Evolutionary conservation across 2,329 filamentous ascomycete genomes (phyloP).

Genomic region (Phialocephala subalpina): DNA sequence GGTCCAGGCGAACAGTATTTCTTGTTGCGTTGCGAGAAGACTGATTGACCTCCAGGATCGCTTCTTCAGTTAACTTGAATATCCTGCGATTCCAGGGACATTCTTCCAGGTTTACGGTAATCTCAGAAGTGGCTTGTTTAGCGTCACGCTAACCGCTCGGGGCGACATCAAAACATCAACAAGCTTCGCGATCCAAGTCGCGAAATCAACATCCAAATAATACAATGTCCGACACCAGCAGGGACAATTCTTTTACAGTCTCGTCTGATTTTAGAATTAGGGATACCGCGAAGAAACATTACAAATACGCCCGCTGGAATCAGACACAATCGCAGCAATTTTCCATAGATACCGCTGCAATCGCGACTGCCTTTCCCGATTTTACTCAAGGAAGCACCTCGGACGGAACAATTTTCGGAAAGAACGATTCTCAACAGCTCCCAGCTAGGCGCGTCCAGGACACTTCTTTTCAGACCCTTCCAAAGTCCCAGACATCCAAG

Average conservation of each 20-base stretch:
- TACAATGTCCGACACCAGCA: neutral
- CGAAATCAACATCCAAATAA: neutral
- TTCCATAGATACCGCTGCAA: conserved; percentile 51
- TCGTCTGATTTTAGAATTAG: conserved; percentile 5
- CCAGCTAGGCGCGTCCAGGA: neutral
- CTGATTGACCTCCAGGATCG: too few relatives aligned
- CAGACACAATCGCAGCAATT: conserved; percentile 44
- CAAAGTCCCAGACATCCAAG: neutral
- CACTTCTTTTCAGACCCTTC: neutral
- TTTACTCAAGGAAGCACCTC: conserved; percentile 50
- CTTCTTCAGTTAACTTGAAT: too few relatives aligned
- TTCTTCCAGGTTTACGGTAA: neutral
- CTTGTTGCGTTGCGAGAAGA: too few relatives aligned
- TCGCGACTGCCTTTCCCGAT: conserved; percentile 55
- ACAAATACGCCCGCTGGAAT: conserved; percentile 1
- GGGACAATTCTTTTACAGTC: neutral
- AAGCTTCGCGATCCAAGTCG: conserved; percentile 2
- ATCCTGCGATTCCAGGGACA: too few relatives aligned
- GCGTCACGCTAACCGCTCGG: neutral
- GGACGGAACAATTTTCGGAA: neutral
- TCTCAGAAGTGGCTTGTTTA: neutral
- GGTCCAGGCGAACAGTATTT: too few relatives aligned
- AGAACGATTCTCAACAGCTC: neutral
- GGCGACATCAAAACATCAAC: neutral
- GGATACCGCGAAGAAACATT: conserved; percentile 1